Conservation (phyloP, 164 flowering plant species). For the Sextonia rubra region DNA sequence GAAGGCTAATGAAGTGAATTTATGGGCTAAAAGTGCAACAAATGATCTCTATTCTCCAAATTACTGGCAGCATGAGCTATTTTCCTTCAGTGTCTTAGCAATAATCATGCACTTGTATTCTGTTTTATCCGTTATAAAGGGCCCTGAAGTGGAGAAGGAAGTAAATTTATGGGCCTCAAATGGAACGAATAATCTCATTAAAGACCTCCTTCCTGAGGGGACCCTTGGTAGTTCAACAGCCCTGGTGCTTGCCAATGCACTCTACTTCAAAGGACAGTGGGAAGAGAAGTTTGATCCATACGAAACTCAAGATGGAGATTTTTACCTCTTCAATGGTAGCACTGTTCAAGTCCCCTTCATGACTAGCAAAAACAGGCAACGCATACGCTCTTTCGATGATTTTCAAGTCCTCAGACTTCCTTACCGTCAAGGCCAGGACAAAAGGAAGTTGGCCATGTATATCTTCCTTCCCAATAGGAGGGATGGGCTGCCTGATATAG, state of each 20-base stretch:
- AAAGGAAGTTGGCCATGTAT: conserved; percentile 18
- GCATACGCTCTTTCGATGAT: conserved; percentile 1
- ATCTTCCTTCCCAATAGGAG: conserved; percentile 21
- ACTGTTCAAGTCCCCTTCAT: conserved; percentile 25
- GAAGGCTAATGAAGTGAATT: too few relatives aligned
- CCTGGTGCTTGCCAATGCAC: conserved; percentile 19
- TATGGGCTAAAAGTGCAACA: too few relatives aligned
- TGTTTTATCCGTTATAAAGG: background rate
- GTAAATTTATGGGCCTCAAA: conserved; percentile 19
- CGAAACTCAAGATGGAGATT: conserved; percentile 12
- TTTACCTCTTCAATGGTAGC: conserved; percentile 23
- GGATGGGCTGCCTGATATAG: conserved; percentile 16
- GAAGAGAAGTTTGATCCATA: background rate
- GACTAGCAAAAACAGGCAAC: conserved; percentile 6
- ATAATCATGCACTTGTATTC: too few relatives aligned
- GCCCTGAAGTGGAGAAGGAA: background rate
- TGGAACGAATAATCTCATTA: conserved; percentile 16
- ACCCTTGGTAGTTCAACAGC: background rate
- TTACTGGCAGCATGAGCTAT: too few relatives aligned
- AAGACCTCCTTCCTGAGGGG: conserved; percentile 12
- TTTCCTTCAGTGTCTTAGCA: too few relatives aligned
- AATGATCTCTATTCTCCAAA: too few relatives aligned
- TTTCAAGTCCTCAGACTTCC: conserved; percentile 23
- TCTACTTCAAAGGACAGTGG: conserved; percentile 31
- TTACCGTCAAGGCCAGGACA: conserved; percentile 7